Base-by-base conservation (phyloP, 1,284 basidiomycete species). In the Rhodotorula sp. region DNA sequence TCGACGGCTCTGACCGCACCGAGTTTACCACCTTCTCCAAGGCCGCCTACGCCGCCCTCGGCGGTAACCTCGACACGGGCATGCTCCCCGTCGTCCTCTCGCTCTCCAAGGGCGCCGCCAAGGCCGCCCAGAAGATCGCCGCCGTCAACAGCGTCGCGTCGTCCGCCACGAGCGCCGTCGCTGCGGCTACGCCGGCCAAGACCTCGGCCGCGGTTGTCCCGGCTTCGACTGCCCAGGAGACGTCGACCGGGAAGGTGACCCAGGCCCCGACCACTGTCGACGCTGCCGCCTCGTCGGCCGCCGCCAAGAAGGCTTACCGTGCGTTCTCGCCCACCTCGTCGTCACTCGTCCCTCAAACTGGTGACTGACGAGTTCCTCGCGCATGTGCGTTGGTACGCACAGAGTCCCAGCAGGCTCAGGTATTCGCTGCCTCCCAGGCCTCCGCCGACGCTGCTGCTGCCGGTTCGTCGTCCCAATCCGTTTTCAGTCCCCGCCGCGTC, bases 11-110 rank as follows among this genome's bases (percentile, higher is more conserved):
- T 27, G 51, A 61, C 49, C 61, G 66, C 27, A 47, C 34, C 27
- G 51, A 53, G n/a, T 67, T 54, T 34, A 48, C 56, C 32, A 67
- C 66, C 36, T 62, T 67, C 47, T 59, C 66, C 44, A 58, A 58
- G 51, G 56, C 61, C 32, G 66, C 66, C 5, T 67, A 49, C 61
- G 27, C 36, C 44, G 66, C 66, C 48, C n/a, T 59, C 56, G 32
- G 56, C 49, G 27, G 60, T 19, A 51, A 61, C 60, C 61, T 62
- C 61, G 46, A 57, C 44, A 32, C 30, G 44, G 66, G 66, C 44
- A 63, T 67, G 61, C 57, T 67, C 55, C 56, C 60, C n/a, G 32
- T 61, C 27, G 22, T 39, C n/a, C 36, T 61, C 29, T 46, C 60
- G 10, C 60, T 61, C 51, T 53, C 60, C 2, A 13, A 44, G 60